Base-by-base conservation (phyloP, 2,329 filamentous ascomycete genomes). In the Neofusicoccum umdonicola region DNA sequence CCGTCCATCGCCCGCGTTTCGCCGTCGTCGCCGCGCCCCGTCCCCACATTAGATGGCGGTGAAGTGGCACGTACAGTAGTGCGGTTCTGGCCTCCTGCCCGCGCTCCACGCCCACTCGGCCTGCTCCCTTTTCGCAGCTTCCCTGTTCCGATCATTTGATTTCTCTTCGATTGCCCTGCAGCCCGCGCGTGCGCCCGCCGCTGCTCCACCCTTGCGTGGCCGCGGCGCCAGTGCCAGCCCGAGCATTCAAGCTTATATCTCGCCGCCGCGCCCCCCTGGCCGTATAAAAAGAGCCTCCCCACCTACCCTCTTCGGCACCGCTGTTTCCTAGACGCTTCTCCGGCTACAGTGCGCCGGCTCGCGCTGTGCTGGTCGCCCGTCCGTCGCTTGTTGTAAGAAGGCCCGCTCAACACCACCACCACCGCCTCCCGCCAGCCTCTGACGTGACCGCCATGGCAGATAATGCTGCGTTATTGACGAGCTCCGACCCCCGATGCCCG, bases 21-120 rank as follows among this genome's bases (percentile, higher is more conserved):
- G 48, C 50, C 61, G 61, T 41, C 57, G n/a, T 37, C 57, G 57
- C 50, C 45, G 57, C 44, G 12, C 44, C 5, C 35, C 35, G 61
- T 56, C 61, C 39, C 61, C 61, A 63, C 61, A 37, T n/a, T 56
- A 48, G 50, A 63, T 63, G 39, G 61, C 61, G 61, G 61, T 63
- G 61, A 44, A 56, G 22, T 35, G 61, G 37, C 48, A 54, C 48
- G 41, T 22, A 52, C 48, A 45, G 39, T 58, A 58, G 54, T 58
- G 54, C 54, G 39, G 52, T 42, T 57, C 52, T 41, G 35, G 54
- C 54, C 45, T 11, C 5, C 45, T 31, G 17, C 45, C 8, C 45
- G 19, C 48, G 12, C 48, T 5, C 13, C 41, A 63, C 22, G 47
- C 9, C 57, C 47, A 17, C 44, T 45, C 61, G 39, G 39, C 61